Percentiles rank a stretch among this genome's conserved stretches.
phyloP scores from a whole-genome alignment of 2,329 filamentous ascomycete genomes.

The Pseudogymnoascus sp. region DNA sequence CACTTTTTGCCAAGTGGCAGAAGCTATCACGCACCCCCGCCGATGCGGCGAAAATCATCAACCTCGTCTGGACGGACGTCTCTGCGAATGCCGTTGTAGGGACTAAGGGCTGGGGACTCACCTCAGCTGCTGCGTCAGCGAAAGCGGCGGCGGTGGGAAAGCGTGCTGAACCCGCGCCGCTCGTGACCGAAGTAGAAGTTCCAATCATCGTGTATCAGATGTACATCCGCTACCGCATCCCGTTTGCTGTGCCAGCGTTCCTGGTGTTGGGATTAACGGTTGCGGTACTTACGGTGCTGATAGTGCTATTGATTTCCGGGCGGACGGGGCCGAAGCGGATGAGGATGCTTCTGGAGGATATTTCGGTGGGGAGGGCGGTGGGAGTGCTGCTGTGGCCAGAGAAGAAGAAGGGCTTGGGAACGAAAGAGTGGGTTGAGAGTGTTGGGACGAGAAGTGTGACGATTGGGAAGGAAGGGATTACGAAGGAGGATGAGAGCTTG shows the following conservation, averaged over 20 bases:
- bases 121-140: neutral
- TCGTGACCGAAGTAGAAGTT: neutral
- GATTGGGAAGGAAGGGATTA: neutral
- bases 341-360: neutral
- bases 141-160: neutral
- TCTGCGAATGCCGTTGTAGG: slow-evolving; percentile 37
- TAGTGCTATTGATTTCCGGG: neutral
- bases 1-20: slow-evolving; percentile 37
- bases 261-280: neutral
- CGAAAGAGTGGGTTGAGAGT: neutral
- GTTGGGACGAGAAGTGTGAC: neutral
- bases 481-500: neutral
- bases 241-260: neutral
- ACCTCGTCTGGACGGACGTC: slow-evolving; percentile 40
- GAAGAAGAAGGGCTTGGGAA: neutral
- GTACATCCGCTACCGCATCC: neutral
- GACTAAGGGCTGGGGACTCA: slow-evolving; percentile 24
- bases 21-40: slow-evolving; percentile 26
- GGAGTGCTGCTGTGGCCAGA: neutral
- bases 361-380: neutral
- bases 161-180: neutral
- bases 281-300: neutral
- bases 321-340: neutral
- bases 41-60: slow-evolving; percentile 31
- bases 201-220: neutral